Evolutionary conservation across 148 eudicot species (phyloP), one percentile per base, ranked within the genome.

Genomic region (Rhododendron griersonianum): DNA sequence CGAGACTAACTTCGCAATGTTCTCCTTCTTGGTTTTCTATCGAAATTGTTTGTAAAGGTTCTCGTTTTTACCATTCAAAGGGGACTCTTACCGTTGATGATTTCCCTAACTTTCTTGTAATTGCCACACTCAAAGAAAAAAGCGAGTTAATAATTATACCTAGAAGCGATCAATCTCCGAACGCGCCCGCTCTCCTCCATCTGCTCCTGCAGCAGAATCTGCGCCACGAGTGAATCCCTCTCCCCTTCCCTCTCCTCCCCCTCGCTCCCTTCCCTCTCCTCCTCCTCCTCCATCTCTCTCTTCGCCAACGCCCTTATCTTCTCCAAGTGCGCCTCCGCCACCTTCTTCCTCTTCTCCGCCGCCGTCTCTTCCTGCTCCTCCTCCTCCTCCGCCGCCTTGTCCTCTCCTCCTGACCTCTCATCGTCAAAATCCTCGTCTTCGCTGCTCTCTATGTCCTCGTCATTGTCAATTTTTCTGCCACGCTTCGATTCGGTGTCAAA

Each of bases 181-280:
- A 87, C 86, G 3, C 98, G 94, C 1, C 99, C 99, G 44, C 96
- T 98, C 16, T 95, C 98, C 71, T 95, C 98, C 13, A 95, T 89
- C 86, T 98, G 98, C 86, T 95, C 89, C 69, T 94, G 90, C 88
- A 88, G 88, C 92, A 98, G 91, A 82, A 87, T 90, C 86, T 92
- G 86, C 1, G 91, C 94, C 67, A 94, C 92, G 30, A 83, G 89
- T 4, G 98, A 89, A 86, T 97, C 98, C 78, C 93, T 93, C 65
- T 87, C 86, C 6, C 91, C 94, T 53, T 86, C 94, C 63, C 83
- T 89, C 59, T 88, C 98, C 35, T 85, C 89, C 78, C 81, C 86
- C 0, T 90, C 84, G 6, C 59, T 89, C 37, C 55, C 89, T 1
- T 80, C 87, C 19, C 84, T 93, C 21, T 85, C 89, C 15, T 86